phyloP scores from a whole-genome alignment of 768 basidiomycete species.

The Macrolepiota albuminosa region DNA sequence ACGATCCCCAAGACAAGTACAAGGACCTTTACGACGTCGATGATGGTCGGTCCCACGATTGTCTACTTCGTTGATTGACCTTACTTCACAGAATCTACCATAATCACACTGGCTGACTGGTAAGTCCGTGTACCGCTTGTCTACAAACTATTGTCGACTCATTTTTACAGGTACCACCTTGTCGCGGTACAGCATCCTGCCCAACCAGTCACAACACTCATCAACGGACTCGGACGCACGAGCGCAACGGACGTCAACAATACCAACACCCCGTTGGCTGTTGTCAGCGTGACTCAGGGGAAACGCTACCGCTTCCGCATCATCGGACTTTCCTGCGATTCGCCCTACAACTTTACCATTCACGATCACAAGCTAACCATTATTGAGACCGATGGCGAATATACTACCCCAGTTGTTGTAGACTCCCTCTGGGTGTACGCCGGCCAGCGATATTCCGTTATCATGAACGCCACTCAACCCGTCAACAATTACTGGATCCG shows the following conservation, averaged over 20 bases:
- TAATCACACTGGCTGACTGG: conserved; percentile 10
- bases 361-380: conserved; percentile 41
- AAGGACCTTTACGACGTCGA: conserved; percentile 25
- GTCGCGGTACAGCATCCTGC: conserved; percentile 1
- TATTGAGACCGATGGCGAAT: conserved; percentile 47
- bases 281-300: conserved; percentile 28
- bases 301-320: conserved; percentile 34
- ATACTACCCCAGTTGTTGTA: conserved; percentile 35
- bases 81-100: conserved; percentile 5
- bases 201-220: conserved; percentile 14
- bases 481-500: conserved; percentile 50
- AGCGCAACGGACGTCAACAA: conserved; percentile 12
- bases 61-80: too few relatives aligned
- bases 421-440: conserved; percentile 25
- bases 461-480: conserved; percentile 41
- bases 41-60: conserved; percentile 1
- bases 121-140: neutral
- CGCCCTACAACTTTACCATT: conserved; percentile 37
- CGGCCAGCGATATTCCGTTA: conserved; percentile 25
- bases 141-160: neutral
- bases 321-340: conserved; percentile 27
- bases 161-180: neutral
- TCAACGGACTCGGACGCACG: conserved; percentile 38
- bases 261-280: conserved; percentile 19
- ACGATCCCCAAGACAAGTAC: conserved; percentile 28